Evolutionary conservation across 805 yeast species (phyloP).

Genomic region (Jamesozyma rosinii): DNA sequence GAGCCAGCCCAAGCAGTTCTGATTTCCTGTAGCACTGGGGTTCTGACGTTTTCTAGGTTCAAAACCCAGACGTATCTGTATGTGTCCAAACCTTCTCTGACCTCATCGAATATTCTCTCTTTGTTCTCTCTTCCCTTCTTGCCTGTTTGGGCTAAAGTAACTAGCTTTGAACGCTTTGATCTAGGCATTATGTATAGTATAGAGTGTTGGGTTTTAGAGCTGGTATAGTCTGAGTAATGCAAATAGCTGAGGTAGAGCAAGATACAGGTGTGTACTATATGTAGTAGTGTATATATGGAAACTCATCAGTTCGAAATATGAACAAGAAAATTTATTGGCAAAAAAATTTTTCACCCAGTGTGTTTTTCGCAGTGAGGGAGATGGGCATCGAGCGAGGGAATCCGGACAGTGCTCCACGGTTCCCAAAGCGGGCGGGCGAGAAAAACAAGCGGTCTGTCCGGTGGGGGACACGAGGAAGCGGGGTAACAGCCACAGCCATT

Average conservation of each 20-base stretch:
- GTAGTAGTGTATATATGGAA: neutral
- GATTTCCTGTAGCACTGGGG: constrained; percentile 88
- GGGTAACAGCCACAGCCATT: too few relatives aligned
- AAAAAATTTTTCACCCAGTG: neutral
- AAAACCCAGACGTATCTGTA: constrained; percentile 78
- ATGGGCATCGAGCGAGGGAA: neutral
- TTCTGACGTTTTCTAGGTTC: constrained; percentile 83
- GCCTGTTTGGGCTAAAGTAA: constrained; percentile 90
- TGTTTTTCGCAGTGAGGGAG: neutral
- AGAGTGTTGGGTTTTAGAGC: neutral
- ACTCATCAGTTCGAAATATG: neutral
- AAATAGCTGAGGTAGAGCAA: too few relatives aligned
- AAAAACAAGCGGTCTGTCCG: too few relatives aligned
- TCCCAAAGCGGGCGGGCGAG: too few relatives aligned
- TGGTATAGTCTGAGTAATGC: too few relatives aligned
- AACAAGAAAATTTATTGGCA: neutral
- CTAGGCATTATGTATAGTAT: constrained; percentile 63
- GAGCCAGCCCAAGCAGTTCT: constrained; percentile 91
- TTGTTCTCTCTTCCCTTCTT: constrained; percentile 92
- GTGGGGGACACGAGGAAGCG: too few relatives aligned
- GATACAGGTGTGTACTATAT: neutral
- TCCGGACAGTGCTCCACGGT: too few relatives aligned
- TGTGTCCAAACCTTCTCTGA: constrained; percentile 70
- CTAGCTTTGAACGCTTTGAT: constrained; percentile 92
- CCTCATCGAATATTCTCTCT: constrained; percentile 82